phyloP scores from a whole-genome alignment of 768 basidiomycete genomes.

The Boletus rubescentipes region DNA sequence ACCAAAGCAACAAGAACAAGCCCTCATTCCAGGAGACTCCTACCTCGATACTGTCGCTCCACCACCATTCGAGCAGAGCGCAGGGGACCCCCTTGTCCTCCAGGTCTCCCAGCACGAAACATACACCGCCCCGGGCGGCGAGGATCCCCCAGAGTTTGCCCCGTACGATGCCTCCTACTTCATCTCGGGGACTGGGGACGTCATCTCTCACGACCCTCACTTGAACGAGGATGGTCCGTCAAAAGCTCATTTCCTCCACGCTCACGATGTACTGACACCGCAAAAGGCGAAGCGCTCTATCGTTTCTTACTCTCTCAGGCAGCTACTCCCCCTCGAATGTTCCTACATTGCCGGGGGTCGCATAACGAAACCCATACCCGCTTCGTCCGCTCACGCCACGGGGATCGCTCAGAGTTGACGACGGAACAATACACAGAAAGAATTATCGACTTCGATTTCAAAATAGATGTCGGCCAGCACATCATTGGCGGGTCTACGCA shows the following conservation, averaged over 20 bases:
- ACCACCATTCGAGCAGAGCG: slow-evolving; percentile 30
- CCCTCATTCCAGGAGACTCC: neutral
- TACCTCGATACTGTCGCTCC: slow-evolving; percentile 6
- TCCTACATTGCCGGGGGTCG: slow-evolving; percentile 51
- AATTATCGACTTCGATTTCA: slow-evolving; percentile 69
- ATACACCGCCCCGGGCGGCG: slow-evolving; percentile 32
- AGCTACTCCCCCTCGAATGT: slow-evolving; percentile 41
- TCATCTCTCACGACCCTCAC: slow-evolving; percentile 71
- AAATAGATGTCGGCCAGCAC: slow-evolving; percentile 50
- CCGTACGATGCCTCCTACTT: slow-evolving; percentile 65
- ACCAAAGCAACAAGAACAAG: slow-evolving; percentile 4
- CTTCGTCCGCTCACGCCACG: slow-evolving; percentile 37
- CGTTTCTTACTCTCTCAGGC: slow-evolving; percentile 68
- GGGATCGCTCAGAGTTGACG: slow-evolving; percentile 35
- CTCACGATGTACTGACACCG: slow-evolving; percentile 1
- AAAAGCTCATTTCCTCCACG: neutral
- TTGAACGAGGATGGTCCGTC: slow-evolving; percentile 60
- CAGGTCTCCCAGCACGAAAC: slow-evolving; percentile 24
- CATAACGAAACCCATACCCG: slow-evolving; percentile 56
- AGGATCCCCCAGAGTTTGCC: slow-evolving; percentile 61
- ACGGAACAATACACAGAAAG: slow-evolving; percentile 57
- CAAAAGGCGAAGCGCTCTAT: slow-evolving; percentile 65
- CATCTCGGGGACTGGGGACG: slow-evolving; percentile 43
- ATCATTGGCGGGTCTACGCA: slow-evolving; percentile 43
- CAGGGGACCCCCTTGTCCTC: slow-evolving; percentile 21